Percentiles rank a stretch among this genome's conserved stretches.
Evolutionary conservation across 805 yeast species (phyloP).

Genomic region (Monosporozyma yasuniensis): DNA sequence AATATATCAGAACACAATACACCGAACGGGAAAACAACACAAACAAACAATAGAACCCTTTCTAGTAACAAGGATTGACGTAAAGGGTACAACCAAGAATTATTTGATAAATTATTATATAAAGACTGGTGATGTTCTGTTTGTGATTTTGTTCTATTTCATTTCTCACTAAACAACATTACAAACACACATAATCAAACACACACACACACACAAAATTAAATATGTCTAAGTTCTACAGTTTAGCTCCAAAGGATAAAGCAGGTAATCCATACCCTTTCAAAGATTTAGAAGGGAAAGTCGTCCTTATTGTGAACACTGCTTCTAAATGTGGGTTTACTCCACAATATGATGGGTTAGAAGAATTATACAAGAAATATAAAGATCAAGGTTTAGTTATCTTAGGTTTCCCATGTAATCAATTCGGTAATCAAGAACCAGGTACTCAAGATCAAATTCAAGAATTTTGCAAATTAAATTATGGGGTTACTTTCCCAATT

Average conservation of each 20-base stretch:
- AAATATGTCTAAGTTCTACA: conserved; percentile 46
- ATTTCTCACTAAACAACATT: too few species aligned
- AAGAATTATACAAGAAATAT: conserved; percentile 57
- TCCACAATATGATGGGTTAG: conserved; percentile 67
- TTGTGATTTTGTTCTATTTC: too few species aligned
- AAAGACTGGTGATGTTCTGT: too few species aligned
- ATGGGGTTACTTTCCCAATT: conserved; percentile 87
- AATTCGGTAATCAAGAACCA: conserved; percentile 77
- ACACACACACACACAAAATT: neutral
- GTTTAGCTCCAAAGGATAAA: conserved; percentile 50
- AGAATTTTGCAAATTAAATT: conserved; percentile 65
- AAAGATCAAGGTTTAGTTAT: conserved; percentile 54
- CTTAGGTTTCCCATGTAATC: conserved; percentile 87
- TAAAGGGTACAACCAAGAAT: too few species aligned
- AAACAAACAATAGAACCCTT: too few species aligned
- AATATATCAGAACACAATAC: too few species aligned
- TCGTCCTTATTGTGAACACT: conserved; percentile 74
- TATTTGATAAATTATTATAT: too few species aligned
- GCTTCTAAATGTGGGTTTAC: conserved; percentile 81
- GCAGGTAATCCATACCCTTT: conserved; percentile 53
- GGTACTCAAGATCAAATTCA: conserved; percentile 60
- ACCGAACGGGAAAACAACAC: too few species aligned
- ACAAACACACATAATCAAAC: neutral
- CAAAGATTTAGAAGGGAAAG: conserved; percentile 60
- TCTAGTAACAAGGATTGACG: too few species aligned